These are phyloP conservation scores for Pulveroboletus sp. DNA, from an alignment of 1,284 basidiomycete genomes.

Conservation along the genomic window DNA sequence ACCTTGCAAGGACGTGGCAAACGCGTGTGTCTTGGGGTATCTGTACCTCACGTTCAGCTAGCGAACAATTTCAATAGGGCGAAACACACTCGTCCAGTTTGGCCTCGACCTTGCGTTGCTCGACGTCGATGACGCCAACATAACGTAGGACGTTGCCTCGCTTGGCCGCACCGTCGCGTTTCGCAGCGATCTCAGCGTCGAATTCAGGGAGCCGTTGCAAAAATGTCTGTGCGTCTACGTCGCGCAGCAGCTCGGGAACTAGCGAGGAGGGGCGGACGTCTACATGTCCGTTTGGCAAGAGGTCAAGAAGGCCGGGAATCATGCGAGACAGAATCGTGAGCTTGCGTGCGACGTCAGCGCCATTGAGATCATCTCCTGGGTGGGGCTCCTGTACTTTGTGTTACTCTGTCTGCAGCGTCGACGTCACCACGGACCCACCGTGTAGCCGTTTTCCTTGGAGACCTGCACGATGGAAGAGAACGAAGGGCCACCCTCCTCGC, in stretches of 20 bases:
- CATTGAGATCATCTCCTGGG: conserved; percentile 94
- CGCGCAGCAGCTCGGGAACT: conserved; percentile 76
- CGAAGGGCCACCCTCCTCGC: conserved; percentile 54
- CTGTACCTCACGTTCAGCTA: conserved; percentile 42
- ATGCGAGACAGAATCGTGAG: conserved; percentile 91
- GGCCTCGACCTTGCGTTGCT: conserved; percentile 55
- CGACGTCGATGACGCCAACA: conserved; percentile 92
- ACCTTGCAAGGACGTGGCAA: conserved; percentile 92
- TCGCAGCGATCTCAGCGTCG: conserved; percentile 77
- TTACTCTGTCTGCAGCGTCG: not conserved
- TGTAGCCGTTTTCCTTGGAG: conserved; percentile 94
- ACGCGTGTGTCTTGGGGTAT: conserved; percentile 88
- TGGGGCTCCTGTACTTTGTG: conserved; percentile 79
- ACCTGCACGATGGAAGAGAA: conserved; percentile 91
- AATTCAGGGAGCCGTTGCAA: conserved; percentile 80
- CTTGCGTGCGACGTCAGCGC: conserved; percentile 96
- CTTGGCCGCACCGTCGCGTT: conserved; percentile 75
- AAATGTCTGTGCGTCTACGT: conserved; percentile 82
- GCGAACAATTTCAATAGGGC: not conserved
- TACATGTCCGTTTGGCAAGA: conserved; percentile 68
- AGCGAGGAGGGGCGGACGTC: conserved; percentile 86
- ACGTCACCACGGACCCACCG: conserved; percentile 46
- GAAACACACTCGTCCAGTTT: conserved; percentile 76
- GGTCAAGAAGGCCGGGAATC: conserved; percentile 55
- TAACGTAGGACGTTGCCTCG: conserved; percentile 88